These are phyloP conservation scores for Epichloe glyceriae DNA, from an alignment of 2,329 filamentous ascomycete genomes.

Conservation along the genomic window DNA sequence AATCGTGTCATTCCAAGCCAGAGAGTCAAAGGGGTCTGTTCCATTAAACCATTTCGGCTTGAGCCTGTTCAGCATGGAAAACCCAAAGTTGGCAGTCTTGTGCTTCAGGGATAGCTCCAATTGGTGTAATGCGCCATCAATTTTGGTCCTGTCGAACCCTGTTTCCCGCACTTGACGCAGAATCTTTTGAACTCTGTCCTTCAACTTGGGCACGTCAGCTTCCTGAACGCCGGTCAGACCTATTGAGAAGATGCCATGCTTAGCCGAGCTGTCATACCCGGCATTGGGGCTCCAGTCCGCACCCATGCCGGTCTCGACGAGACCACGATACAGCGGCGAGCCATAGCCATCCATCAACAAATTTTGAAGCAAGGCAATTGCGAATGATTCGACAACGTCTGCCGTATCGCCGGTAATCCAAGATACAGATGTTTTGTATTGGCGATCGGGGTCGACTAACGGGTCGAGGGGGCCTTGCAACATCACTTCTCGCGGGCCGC, in stretches of 20 bases:
- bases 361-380: slow-evolving; percentile 67
- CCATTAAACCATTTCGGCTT: slow-evolving; percentile 94
- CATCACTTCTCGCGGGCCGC: slow-evolving; percentile 54
- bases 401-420: slow-evolving; percentile 81
- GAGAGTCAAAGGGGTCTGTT: slow-evolving; percentile 76
- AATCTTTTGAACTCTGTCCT: slow-evolving; percentile 59
- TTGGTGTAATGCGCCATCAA: slow-evolving; percentile 88
- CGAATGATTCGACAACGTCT: slow-evolving; percentile 79
- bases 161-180: slow-evolving; percentile 55
- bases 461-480: slow-evolving; percentile 77
- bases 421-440: slow-evolving; percentile 86
- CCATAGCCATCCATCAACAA: slow-evolving; percentile 89
- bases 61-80: slow-evolving; percentile 76
- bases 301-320: slow-evolving; percentile 82
- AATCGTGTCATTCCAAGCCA: slow-evolving; percentile 87
- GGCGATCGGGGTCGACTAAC: slow-evolving; percentile 70
- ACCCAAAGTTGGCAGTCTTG: slow-evolving; percentile 91
- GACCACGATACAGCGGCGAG: slow-evolving; percentile 76
- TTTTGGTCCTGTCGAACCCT: slow-evolving; percentile 80
- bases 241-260: slow-evolving; percentile 73
- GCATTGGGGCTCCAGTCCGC: slow-evolving; percentile 92
- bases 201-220: slow-evolving; percentile 64
- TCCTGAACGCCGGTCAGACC: slow-evolving; percentile 83
- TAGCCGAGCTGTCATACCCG: slow-evolving; percentile 72
- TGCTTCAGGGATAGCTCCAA: slow-evolving; percentile 88